These are phyloP conservation scores for Saxophila tyrrhenica DNA, from an alignment of 495 filamentous ascomycete genomes.

Conservation along the genomic window DNA sequence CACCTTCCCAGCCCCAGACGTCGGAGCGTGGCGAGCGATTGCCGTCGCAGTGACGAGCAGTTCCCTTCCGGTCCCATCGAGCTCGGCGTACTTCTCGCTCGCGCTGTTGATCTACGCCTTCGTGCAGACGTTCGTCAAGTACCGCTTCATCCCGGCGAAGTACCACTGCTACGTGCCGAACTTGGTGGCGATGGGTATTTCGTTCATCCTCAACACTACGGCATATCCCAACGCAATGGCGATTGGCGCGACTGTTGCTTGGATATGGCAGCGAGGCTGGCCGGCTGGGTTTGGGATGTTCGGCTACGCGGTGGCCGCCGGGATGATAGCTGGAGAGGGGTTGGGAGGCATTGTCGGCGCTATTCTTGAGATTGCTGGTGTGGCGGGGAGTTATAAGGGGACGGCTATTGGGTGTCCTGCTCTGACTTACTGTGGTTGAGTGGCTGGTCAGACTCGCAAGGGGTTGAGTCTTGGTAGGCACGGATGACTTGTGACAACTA, in stretches of 20 bases:
- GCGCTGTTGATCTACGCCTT: conserved; percentile 42
- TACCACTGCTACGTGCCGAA: conserved; percentile 53
- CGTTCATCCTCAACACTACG: conserved; percentile 50
- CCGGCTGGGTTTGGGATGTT: no score
- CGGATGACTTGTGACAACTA: no score
- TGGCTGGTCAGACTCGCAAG: no score
- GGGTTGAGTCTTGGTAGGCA: no score
- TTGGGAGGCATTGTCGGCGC: no score
- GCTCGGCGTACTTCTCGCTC: conserved; percentile 45
- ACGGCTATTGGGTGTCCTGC: no score
- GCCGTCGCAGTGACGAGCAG: conserved; percentile 53
- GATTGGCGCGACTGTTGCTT: conserved; percentile 46
- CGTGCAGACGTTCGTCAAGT: conserved; percentile 38
- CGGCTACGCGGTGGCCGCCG: no score
- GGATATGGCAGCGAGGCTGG: no score
- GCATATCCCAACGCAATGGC: conserved; percentile 46
- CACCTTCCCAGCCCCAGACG: conserved; percentile 51
- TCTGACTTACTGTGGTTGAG: no score
- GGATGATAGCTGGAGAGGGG: no score
- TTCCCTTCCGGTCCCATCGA: conserved; percentile 42
- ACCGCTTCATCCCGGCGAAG: conserved; percentile 9
- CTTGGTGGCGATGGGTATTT: conserved; percentile 54
- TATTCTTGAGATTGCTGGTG: no score
- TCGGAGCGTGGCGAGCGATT: conserved; percentile 53
- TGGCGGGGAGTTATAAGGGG: no score